Evolutionary conservation across 2,329 filamentous ascomycete species (phyloP).

Genomic region (Lasiodiplodia gonubiensis): DNA sequence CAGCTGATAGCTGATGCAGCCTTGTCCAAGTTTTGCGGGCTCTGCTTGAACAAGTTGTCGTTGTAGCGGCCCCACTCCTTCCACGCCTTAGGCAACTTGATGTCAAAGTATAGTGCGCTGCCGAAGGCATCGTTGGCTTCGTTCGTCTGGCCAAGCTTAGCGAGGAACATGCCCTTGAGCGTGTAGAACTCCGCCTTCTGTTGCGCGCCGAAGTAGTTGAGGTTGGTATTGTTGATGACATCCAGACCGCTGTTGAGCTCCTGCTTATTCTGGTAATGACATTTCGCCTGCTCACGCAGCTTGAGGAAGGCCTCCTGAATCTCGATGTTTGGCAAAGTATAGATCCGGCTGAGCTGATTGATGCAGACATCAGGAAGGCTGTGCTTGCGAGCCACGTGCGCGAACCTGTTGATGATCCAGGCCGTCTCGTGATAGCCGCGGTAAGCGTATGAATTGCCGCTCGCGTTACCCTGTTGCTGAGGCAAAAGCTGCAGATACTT

Average conservation of each 20-base stretch:
- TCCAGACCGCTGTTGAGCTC: conserved; percentile 93
- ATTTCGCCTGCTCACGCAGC: conserved; percentile 96
- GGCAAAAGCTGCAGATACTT: conserved; percentile 89
- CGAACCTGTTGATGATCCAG: conserved; percentile 99
- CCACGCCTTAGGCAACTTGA: conserved; percentile 95
- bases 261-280: conserved; percentile 93
- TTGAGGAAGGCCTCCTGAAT: conserved; percentile 99
- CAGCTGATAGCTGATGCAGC: conserved; percentile 93
- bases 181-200: conserved; percentile 99
- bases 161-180: conserved; percentile 98
- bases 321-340: conserved; percentile 98
- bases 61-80: conserved; percentile 99
- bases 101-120: conserved; percentile 93
- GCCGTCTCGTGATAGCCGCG: conserved; percentile 97
- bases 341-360: conserved; percentile 94
- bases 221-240: conserved; percentile 99
- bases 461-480: conserved; percentile 77
- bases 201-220: conserved; percentile 94
- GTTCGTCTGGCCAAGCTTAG: conserved; percentile 86
- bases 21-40: conserved; percentile 78
- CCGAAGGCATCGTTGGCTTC: conserved; percentile 95
- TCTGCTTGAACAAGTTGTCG: conserved; percentile 92
- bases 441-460: conserved; percentile 93
- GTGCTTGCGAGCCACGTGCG: conserved; percentile 96
- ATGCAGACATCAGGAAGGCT: conserved; percentile 97